Base-by-base conservation (phyloP, 2,329 filamentous ascomycete genomes). In the Aspergillus ruber region DNA sequence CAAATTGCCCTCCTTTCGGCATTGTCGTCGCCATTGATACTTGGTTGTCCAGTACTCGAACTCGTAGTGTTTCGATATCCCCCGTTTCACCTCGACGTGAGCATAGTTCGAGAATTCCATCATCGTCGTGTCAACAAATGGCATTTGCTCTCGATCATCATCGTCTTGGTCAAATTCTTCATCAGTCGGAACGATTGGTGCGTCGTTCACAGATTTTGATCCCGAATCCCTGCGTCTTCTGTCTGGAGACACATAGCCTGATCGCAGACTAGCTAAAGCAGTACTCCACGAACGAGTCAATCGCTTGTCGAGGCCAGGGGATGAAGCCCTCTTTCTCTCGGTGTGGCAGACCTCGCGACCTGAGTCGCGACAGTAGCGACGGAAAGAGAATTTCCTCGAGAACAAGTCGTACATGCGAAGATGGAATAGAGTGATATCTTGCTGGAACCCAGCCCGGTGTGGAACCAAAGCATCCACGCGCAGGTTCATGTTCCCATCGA, bases 71-170 rank as follows among this genome's bases (percentile, higher is more conserved):
- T 90, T 91, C 53, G 77, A 77, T 40, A 77, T 74, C 56, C 81
- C 83, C 38, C 88, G 82, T 56, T 80, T 83, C 44, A 98, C 73
- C 55, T 95, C 87, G 36, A 97, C 83, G 58, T 93, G 89, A 2
- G 91, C 91, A 65, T 98, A 98, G 72, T 97, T 98, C 56, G 89
- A 94, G 66, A 96, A 98, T 65, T 97, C 91, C 29, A 98, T 79
- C 69, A 90, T 88, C 65, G 91, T 86, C 32, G 80, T 85, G 66
- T 95, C 89, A 49, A 84, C 87, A 15, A 87, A 81, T 9, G 15
- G 18, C 40, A 75, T 61, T 45, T 69, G 44, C 17, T 50, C 47
- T 27, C 46, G 50, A 50, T 52, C 43, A 9, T 47, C 40, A 18
- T 44, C 46, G 3, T 52, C 53, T 38, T 49, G 49, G 25, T 45